A percentile compares a stretch with the other conserved stretches of the same genome.
Evolutionary conservation across 2,329 filamentous ascomycete species (phyloP).

Genomic region (Colletotrichum australisinense): DNA sequence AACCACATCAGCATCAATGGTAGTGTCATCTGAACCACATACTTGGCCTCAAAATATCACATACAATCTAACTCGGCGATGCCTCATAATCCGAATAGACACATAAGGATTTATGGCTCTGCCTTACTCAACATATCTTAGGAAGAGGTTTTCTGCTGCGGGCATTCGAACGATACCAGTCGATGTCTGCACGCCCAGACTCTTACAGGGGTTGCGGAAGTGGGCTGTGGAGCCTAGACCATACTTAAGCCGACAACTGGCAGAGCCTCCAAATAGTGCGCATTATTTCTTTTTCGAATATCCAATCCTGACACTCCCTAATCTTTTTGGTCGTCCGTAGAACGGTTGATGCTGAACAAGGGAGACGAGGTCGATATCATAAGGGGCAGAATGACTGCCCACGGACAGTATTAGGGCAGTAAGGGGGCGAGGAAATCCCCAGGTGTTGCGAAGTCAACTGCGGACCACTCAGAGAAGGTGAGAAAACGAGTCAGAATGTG

Average conservation of each 20-base stretch:
- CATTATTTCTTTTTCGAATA: constrained; percentile 16
- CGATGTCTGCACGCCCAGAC: not conserved
- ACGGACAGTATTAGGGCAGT: constrained; percentile 3
- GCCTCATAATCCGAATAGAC: not conserved
- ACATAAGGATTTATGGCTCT: not conserved
- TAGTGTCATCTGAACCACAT: not conserved
- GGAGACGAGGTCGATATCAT: not conserved
- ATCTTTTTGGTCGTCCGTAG: not conserved
- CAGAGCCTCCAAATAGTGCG: not conserved
- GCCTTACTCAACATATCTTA: not conserved
- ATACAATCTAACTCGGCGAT: not conserved
- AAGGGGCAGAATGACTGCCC: not conserved
- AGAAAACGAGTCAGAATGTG: not conserved
- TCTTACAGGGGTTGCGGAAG: not conserved
- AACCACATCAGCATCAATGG: not conserved
- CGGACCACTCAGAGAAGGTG: not conserved
- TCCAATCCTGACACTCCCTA: not conserved
- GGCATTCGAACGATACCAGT: not conserved
- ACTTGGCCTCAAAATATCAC: not conserved
- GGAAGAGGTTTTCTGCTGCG: not conserved
- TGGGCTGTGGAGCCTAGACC: not conserved
- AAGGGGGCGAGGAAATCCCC: not conserved
- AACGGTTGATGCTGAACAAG: not conserved
- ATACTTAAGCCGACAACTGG: not conserved
- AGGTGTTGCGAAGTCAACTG: not conserved